Percentiles rank a stretch among this genome's conserved stretches.
Conservation (phyloP, 1,284 basidiomycete genomes). For the Puccinia horiana region DNA sequence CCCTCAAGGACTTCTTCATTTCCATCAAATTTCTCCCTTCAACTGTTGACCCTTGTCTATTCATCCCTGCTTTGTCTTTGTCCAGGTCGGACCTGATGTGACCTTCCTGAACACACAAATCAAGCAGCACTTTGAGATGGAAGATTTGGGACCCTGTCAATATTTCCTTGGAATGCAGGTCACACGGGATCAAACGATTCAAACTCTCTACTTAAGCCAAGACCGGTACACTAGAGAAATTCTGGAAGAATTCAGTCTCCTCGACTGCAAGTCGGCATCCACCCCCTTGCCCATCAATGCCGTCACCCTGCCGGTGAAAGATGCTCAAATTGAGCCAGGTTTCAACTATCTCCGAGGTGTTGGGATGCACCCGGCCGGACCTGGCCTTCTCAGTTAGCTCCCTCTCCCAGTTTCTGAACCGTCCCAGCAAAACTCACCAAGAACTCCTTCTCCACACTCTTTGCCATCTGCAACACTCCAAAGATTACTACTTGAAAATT, state of each 20-base stretch:
- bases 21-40: neutral
- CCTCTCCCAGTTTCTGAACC: conserved; percentile 6
- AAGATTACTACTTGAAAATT: neutral
- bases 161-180: conserved; percentile 7
- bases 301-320: neutral
- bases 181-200: neutral
- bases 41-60: neutral
- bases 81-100: conserved; percentile 3
- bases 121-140: conserved; percentile 3
- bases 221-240: neutral
- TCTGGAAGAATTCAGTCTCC: neutral
- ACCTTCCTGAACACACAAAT: neutral
- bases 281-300: neutral
- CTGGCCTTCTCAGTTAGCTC: neutral
- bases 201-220: neutral
- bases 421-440: neutral
- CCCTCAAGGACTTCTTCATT: neutral
- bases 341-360: conserved; percentile 15
- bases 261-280: neutral
- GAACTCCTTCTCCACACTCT: neutral
- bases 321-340: neutral
- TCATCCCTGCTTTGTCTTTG: conserved; percentile 19
- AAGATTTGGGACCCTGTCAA: neutral
- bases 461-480: neutral
- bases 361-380: conserved; percentile 18